These are phyloP conservation scores for Cantharellus cinnabarinus DNA, from an alignment of 768 basidiomycete species.

Conservation along the genomic window DNA sequence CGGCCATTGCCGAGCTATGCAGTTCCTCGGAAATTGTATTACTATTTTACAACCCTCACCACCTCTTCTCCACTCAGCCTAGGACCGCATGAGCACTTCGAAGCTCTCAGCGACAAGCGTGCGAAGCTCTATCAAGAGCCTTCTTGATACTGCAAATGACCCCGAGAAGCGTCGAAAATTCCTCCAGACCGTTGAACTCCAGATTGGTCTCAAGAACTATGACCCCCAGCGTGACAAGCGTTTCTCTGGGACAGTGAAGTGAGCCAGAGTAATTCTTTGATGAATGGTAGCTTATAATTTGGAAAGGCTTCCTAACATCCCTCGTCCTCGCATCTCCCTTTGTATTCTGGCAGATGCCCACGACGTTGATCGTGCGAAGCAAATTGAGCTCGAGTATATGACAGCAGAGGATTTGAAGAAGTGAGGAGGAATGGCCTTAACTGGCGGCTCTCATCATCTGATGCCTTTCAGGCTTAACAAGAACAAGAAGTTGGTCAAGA, in stretches of 20 bases:
- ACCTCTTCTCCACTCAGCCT: background rate
- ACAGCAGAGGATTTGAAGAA: conserved; percentile 99
- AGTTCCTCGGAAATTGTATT: no score
- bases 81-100: conserved; percentile 2
- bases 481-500: conserved; percentile 99
- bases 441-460: background rate
- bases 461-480: conserved; percentile 66
- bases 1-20: no score
- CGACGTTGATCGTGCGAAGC: conserved; percentile 97
- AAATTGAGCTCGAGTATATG: conserved; percentile 97
- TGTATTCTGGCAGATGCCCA: conserved; percentile 99
- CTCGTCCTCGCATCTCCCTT: conserved; percentile 96
- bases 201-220: conserved; percentile 96
- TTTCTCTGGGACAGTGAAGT: conserved; percentile 99
- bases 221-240: conserved; percentile 99
- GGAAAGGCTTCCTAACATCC: conserved; percentile 77
- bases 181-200: conserved; percentile 86
- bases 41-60: background rate
- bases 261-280: conserved; percentile 8
- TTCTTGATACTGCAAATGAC: conserved; percentile 63
- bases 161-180: conserved; percentile 78
- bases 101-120: conserved; percentile 99
- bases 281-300: conserved; percentile 11
- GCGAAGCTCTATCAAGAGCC: conserved; percentile 90
- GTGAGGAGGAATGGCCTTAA: conserved; percentile 25